These are phyloP conservation scores for Leptographium lundbergii DNA, from an alignment of 2,329 filamentous ascomycete genomes.

Conservation along the genomic window DNA sequence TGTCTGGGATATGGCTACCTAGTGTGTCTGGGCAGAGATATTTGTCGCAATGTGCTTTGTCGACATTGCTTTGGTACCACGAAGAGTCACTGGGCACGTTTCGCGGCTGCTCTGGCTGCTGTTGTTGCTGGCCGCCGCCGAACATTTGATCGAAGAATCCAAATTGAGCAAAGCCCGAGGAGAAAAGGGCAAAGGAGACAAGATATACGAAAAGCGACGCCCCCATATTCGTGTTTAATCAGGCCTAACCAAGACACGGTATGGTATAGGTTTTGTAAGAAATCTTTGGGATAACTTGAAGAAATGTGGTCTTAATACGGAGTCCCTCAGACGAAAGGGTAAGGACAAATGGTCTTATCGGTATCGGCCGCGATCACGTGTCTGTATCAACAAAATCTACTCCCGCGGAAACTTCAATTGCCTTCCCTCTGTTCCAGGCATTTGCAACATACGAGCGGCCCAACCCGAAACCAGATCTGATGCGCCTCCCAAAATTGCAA, in stretches of 20 bases:
- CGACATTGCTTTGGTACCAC: conserved; percentile 46
- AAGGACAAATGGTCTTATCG: background rate
- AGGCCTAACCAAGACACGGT: background rate
- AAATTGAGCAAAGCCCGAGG: conserved; percentile 65
- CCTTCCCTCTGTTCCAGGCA: background rate
- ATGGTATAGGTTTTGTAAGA: background rate
- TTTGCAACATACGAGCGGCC: background rate
- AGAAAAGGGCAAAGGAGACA: conserved; percentile 45
- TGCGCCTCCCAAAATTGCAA: conserved; percentile 35
- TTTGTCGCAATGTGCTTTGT: conserved; percentile 69
- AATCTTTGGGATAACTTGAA: background rate
- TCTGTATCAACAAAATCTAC: background rate
- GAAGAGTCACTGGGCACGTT: conserved; percentile 76
- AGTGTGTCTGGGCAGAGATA: conserved; percentile 93
- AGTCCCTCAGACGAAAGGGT: background rate
- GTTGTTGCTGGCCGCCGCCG: conserved; percentile 34
- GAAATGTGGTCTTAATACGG: no score
- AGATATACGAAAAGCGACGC: conserved; percentile 19
- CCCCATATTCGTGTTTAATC: conserved; percentile 19
- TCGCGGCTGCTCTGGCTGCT: conserved; percentile 49
- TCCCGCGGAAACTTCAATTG: background rate
- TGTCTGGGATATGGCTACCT: conserved; percentile 17
- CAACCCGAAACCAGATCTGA: conserved; percentile 12
- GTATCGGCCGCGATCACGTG: background rate
- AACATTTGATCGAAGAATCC: conserved; percentile 99